Base-by-base conservation (phyloP, 2,329 filamentous ascomycete species). In the Phialocephala subalpina region DNA sequence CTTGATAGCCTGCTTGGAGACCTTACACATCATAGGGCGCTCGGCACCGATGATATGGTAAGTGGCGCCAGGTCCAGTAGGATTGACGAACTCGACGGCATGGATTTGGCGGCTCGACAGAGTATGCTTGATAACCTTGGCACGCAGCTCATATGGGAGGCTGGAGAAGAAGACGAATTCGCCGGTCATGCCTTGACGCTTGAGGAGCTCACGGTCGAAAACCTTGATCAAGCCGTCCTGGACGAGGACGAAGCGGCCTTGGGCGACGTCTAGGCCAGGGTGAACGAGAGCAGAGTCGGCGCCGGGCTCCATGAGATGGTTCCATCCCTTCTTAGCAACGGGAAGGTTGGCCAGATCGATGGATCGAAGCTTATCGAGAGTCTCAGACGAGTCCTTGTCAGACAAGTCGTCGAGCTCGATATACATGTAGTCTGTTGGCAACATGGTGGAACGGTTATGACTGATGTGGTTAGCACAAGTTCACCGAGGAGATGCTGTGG, bases 131-230 rank as follows among this genome's bases (percentile, higher is more conserved):
- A 58, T 67, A 29, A 70, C 66, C 33, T 64, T 56, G 35, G 45
- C 25, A 2, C 62, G 36, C 4, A 70, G 1, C 58, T 70, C 67
- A n/a, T 25, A 18, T 9, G 69, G 67, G 8, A 70, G 55, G 8
- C 56, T 53, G 29, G 45, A 14, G 53, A 67, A 70, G 4, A 65
- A 45, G 7, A 58, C 47, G 22, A 68, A 63, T 20, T 58, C 18
- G 22, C 25, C 42, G 9, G 8, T 58, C 12, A 3, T 14, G 6
- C 52, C 62, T 27, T 56, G 20, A 12, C 18, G 11, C 40, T 60
- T 62, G 14, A 63, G 58, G 16, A 22, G 35, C 18, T 33, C 16
- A 9, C 11, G 27, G 40, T 57, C 42, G 25, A 68, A 27, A 3
- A 52, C 16, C n/a, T 35, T 49, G 40, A 59, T 18, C n/a, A 59